Evolutionary conservation across 139 green algal genomes (phyloP).

Genomic region (Chlamydomonas schloesseri): DNA sequence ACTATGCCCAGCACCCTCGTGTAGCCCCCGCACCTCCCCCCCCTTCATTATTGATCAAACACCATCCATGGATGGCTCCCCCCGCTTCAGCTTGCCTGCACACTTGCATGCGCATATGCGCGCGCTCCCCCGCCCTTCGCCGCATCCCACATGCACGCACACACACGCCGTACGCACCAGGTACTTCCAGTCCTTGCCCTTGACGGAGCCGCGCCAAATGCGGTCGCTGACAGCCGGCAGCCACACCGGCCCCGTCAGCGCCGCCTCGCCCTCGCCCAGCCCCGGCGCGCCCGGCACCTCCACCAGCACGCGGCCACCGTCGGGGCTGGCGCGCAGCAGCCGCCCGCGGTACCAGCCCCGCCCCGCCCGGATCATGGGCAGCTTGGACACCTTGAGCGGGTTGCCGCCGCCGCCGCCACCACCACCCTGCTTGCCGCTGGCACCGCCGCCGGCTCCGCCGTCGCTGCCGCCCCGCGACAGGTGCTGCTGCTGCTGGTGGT

Average conservation of each 20-base stretch:
- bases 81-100: too few species aligned
- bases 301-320: slow-evolving; percentile 5
- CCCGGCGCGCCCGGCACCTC: slow-evolving; percentile 29
- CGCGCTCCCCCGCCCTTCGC: too few species aligned
- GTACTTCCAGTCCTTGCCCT: slow-evolving; percentile 85
- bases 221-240: slow-evolving; percentile 68
- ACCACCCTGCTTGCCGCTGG: not conserved
- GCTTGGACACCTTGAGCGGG: slow-evolving; percentile 35
- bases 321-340: slow-evolving; percentile 6
- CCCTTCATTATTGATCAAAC: too few species aligned
- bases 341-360: slow-evolving; percentile 34
- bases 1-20: too few species aligned
- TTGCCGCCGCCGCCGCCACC: slow-evolving; percentile 14
- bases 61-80: too few species aligned
- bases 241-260: slow-evolving; percentile 57
- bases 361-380: slow-evolving; percentile 36
- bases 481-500: too few species aligned
- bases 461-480: too few species aligned
- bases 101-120: too few species aligned
- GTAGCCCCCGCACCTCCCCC: too few species aligned
- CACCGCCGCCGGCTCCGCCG: not conserved
- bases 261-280: not conserved
- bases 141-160: too few species aligned
- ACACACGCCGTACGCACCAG: slow-evolving; percentile 55
- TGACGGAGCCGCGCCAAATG: slow-evolving; percentile 85